Evolutionary conservation across 352 stramenopile species (phyloP).

Genomic region (Phytophthora sp.): DNA sequence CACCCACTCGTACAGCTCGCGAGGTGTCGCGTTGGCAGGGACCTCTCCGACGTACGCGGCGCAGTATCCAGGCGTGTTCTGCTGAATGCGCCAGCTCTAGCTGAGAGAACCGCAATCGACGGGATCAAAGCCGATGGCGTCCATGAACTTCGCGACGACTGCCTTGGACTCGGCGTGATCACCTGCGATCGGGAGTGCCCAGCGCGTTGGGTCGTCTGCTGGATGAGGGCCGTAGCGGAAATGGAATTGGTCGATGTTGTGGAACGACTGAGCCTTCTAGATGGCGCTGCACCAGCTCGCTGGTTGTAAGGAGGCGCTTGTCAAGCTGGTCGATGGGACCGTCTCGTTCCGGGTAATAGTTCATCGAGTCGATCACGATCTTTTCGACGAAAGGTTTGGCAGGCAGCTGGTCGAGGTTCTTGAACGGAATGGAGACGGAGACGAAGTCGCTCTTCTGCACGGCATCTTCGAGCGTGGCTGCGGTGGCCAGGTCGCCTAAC

Average conservation of each 20-base stretch:
- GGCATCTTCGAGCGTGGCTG: conserved; percentile 7
- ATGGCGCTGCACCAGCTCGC: conserved; percentile 3
- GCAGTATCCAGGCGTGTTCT: conserved; percentile 4
- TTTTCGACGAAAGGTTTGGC: conserved; percentile 8
- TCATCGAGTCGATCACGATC: conserved; percentile 12
- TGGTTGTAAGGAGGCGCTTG: not conserved
- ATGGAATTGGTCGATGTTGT: conserved; percentile 18
- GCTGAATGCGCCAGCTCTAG: conserved; percentile 12
- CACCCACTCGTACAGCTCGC: conserved; percentile 6
- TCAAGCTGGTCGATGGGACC: conserved; percentile 1
- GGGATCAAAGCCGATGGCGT: conserved; percentile 9
- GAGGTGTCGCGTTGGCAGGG: not conserved
- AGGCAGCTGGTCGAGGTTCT: not conserved
- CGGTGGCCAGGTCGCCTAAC: not conserved
- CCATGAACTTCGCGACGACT: conserved; percentile 1
- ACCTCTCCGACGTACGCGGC: conserved; percentile 5
- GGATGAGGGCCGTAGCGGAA: not conserved
- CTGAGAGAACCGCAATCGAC: conserved; percentile 6
- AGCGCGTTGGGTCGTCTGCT: conserved; percentile 9
- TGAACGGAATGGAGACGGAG: conserved; percentile 11
- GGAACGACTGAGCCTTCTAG: conserved; percentile 8
- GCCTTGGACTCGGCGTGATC: conserved; percentile 6
- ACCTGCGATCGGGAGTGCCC: conserved; percentile 6
- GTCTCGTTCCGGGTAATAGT: conserved; percentile 12
- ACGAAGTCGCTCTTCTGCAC: conserved; percentile 8